These are phyloP conservation scores for Jatropha podagrica DNA, from an alignment of 441 rosid species.

Conservation along the genomic window DNA sequence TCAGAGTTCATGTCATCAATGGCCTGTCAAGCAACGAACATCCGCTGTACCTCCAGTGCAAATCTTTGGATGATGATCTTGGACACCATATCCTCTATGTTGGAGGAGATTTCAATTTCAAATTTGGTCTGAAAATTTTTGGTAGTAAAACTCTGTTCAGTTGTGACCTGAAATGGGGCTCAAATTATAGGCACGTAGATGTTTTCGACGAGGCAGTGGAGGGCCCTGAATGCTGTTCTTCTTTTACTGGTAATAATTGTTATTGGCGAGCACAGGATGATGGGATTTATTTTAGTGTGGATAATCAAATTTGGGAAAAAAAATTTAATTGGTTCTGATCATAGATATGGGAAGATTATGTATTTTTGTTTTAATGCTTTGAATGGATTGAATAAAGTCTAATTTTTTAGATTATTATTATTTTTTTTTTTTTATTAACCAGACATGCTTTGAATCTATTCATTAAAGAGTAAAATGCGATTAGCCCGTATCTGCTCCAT, in stretches of 20 bases:
- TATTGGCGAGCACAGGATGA: constrained; percentile 12
- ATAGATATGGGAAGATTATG: no score
- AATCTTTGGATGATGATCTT: neutral
- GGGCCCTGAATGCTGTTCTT: neutral
- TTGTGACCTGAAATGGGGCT: neutral
- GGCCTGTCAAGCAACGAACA: neutral
- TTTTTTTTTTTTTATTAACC: no score
- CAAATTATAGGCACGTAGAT: neutral
- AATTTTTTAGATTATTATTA: no score
- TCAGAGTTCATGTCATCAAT: neutral
- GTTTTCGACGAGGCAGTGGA: neutral
- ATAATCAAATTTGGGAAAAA: neutral
- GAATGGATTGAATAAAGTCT: no score
- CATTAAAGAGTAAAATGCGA: no score
- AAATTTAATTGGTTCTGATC: neutral
- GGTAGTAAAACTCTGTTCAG: neutral
- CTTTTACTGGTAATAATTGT: neutral
- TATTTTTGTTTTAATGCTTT: no score
- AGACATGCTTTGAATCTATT: no score
- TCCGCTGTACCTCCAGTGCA: neutral
- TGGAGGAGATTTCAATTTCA: constrained; percentile 3
- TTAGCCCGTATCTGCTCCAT: no score
- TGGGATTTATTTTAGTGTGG: neutral
- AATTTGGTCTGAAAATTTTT: neutral
- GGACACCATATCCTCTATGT: neutral